phyloP scores from a whole-genome alignment of 176 grass and related monocot genomes.

The Poa annua region DNA sequence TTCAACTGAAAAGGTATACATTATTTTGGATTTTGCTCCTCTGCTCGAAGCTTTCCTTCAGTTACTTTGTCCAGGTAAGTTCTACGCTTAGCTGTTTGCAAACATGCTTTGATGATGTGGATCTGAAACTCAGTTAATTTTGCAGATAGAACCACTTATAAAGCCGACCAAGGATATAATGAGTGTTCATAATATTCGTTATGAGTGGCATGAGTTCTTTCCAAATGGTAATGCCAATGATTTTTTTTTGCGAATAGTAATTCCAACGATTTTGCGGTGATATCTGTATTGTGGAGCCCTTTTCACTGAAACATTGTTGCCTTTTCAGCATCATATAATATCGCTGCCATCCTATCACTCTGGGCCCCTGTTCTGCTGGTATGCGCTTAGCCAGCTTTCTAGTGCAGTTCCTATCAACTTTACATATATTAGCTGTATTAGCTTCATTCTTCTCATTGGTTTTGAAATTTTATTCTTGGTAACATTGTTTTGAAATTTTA shows the following conservation, averaged over 20 bases:
- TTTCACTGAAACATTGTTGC: slow-evolving; percentile 17
- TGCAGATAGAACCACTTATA: slow-evolving; percentile 92
- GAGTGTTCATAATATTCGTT: slow-evolving; percentile 75
- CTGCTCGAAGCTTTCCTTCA: slow-evolving; percentile 86
- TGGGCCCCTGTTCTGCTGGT: slow-evolving; percentile 96
- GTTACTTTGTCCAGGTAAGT: slow-evolving; percentile 86
- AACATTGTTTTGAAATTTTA: slow-evolving; percentile 13
- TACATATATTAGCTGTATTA: slow-evolving; percentile 36
- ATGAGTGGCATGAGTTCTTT: slow-evolving; percentile 96
- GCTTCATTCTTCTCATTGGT: not conserved
- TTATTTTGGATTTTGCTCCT: slow-evolving; percentile 86
- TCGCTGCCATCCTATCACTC: slow-evolving; percentile 76
- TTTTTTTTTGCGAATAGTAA: slow-evolving; percentile 89
- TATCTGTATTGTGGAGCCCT: slow-evolving; percentile 10
- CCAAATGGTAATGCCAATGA: slow-evolving; percentile 67
- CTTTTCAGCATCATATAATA: slow-evolving; percentile 75
- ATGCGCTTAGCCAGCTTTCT: slow-evolving; percentile 32
- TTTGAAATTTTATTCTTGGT: not conserved
- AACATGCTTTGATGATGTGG: slow-evolving; percentile 28
- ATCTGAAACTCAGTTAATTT: slow-evolving; percentile 39
- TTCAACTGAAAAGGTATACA: slow-evolving; percentile 75
- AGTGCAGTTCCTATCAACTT: slow-evolving; percentile 16
- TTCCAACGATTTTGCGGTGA: not conserved
- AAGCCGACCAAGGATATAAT: slow-evolving; percentile 94
- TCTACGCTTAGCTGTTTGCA: slow-evolving; percentile 34